These are phyloP conservation scores for Durio zibethinus DNA, from an alignment of 345 rosid species.

Conservation along the genomic window DNA sequence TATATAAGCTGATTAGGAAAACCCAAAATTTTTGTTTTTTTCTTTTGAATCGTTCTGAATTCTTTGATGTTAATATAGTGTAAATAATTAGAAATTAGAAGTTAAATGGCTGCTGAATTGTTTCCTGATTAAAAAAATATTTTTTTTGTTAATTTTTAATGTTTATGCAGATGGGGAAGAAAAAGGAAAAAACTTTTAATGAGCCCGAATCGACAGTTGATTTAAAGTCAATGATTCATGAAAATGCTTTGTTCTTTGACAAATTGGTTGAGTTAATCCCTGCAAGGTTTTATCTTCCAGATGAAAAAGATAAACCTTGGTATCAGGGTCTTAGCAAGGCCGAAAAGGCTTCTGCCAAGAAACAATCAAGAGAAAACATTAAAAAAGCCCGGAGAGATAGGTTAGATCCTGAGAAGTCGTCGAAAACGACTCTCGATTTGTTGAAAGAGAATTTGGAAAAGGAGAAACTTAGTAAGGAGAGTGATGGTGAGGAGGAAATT, in stretches of 20 bases:
- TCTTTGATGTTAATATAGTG: neutral
- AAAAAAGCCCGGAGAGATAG: conserved; percentile 81
- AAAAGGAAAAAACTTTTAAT: conserved; percentile 21
- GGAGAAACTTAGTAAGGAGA: conserved; percentile 39
- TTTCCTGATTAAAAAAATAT: neutral
- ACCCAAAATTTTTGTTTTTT: neutral
- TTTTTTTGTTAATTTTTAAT: neutral
- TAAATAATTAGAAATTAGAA: neutral
- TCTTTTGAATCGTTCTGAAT: neutral
- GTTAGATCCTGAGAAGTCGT: conserved; percentile 65
- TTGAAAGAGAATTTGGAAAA: conserved; percentile 63
- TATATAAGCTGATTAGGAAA: neutral
- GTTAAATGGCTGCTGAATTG: neutral
- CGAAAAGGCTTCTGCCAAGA: conserved; percentile 64
- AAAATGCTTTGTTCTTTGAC: conserved; percentile 61
- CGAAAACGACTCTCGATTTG: conserved; percentile 57
- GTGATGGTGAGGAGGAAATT: conserved; percentile 45
- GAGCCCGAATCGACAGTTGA: conserved; percentile 18
- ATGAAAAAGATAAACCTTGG: conserved; percentile 74
- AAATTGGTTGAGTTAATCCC: conserved; percentile 76
- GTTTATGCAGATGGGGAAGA: conserved; percentile 47
- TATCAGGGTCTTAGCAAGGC: conserved; percentile 76
- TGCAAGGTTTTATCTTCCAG: conserved; percentile 81
- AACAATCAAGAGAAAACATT: conserved; percentile 55
- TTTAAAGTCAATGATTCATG: conserved; percentile 47